phyloP scores from a whole-genome alignment of 148 eudicot genomes.

The Cornus suecica region DNA sequence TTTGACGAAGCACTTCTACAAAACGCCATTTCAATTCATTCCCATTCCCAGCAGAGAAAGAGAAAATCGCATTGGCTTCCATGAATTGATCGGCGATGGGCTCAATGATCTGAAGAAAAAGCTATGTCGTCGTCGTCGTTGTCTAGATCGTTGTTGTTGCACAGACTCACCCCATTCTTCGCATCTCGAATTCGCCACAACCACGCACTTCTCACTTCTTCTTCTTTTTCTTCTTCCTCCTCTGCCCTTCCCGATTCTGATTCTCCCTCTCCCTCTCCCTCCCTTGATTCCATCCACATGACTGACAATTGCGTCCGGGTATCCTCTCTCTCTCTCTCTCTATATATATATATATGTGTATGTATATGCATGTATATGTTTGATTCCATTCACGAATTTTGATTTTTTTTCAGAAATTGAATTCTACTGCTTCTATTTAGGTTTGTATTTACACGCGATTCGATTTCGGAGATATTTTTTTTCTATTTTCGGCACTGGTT shows the following conservation, averaged over 20 bases:
- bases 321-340: conserved; percentile 15
- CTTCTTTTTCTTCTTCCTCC: conserved; percentile 37
- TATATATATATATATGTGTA: background rate
- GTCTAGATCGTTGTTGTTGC: conserved; percentile 48
- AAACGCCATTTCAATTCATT: background rate
- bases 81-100: background rate
- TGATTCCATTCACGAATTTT: background rate
- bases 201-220: conserved; percentile 42
- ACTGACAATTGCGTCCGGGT: conserved; percentile 75
- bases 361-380: background rate
- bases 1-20: background rate
- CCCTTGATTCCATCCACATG: conserved; percentile 52
- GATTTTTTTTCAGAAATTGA: background rate
- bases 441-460: background rate
- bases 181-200: conserved; percentile 57
- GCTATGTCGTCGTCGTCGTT: conserved; percentile 19
- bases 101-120: background rate
- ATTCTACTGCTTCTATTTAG: background rate
- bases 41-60: background rate
- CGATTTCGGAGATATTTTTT: background rate
- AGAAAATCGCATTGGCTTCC: background rate
- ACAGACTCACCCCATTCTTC: conserved; percentile 38
- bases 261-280: conserved; percentile 34
- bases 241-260: conserved; percentile 37
- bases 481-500: background rate